Percentiles rank a stretch among this genome's conserved stretches.
phyloP scores from a whole-genome alignment of 345 rosid genomes.

The Eucalyptus sideroxylon region DNA sequence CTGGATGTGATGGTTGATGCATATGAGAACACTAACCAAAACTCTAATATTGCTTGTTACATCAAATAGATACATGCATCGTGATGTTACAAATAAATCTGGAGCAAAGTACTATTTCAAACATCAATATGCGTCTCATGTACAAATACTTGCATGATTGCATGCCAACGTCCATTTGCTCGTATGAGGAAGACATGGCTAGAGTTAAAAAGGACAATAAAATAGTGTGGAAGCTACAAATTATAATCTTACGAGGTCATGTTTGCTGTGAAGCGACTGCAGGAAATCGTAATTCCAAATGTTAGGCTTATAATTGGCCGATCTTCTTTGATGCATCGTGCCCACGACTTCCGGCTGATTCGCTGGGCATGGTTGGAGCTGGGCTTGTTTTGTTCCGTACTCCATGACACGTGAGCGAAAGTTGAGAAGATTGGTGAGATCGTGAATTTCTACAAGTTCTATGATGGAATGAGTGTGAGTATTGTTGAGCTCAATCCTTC shows the following conservation, averaged over 20 bases:
- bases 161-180: not conserved
- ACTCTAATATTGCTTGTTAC: not conserved
- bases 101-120: not conserved
- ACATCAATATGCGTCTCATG: not conserved
- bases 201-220: not conserved
- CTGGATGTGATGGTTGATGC: not conserved
- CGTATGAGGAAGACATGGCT: not conserved
- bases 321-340: slow-evolving; percentile 1
- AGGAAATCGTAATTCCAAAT: slow-evolving; percentile 39
- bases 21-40: not conserved
- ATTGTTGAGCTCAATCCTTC: no score
- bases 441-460: no score
- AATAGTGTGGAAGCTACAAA: not conserved
- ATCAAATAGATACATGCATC: not conserved
- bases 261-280: slow-evolving; percentile 13
- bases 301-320: slow-evolving; percentile 35
- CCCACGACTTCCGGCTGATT: not conserved
- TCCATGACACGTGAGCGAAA: no score
- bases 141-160: not conserved
- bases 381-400: no score
- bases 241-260: slow-evolving; percentile 4
- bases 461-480: no score
- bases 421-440: no score
- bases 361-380: not conserved
- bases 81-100: not conserved